Conservation (phyloP, 306 rosid species). For the Rosa multiflora region DNA sequence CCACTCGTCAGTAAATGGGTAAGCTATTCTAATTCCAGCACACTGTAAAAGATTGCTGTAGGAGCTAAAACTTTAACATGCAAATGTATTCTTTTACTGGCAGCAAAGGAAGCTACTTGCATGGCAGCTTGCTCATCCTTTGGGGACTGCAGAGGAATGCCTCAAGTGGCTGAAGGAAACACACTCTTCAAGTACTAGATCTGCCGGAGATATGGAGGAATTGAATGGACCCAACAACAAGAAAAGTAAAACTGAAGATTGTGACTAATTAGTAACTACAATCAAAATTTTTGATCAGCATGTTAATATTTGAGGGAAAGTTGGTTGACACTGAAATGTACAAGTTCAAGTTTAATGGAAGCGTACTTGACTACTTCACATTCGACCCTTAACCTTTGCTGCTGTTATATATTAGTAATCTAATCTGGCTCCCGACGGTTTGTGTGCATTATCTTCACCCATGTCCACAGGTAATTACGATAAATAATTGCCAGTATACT, state of each 20-base stretch:
- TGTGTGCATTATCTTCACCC: no score
- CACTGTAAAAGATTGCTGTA: background rate
- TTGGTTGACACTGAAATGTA: background rate
- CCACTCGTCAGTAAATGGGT: constrained; percentile 82
- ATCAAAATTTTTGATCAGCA: background rate
- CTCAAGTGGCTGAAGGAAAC: constrained; percentile 64
- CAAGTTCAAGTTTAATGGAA: background rate
- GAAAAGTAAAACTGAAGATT: constrained; percentile 1
- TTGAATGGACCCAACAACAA: background rate
- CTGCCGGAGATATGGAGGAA: background rate
- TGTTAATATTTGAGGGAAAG: background rate
- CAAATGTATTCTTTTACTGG: constrained; percentile 20
- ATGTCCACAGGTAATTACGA: no score
- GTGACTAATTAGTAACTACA: background rate
- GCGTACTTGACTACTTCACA: background rate
- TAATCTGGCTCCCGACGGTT: no score
- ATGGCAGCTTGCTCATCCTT: constrained; percentile 87
- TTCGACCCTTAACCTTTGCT: background rate
- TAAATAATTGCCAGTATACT: no score
- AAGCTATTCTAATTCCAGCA: constrained; percentile 20
- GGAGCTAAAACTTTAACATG: background rate
- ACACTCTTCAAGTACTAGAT: constrained; percentile 1
- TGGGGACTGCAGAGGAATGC: constrained; percentile 69
- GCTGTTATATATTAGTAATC: background rate
- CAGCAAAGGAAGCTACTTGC: constrained; percentile 76